Conservation (phyloP, 2,329 filamentous ascomycete species). For the Cladosporium oxysporum region DNA sequence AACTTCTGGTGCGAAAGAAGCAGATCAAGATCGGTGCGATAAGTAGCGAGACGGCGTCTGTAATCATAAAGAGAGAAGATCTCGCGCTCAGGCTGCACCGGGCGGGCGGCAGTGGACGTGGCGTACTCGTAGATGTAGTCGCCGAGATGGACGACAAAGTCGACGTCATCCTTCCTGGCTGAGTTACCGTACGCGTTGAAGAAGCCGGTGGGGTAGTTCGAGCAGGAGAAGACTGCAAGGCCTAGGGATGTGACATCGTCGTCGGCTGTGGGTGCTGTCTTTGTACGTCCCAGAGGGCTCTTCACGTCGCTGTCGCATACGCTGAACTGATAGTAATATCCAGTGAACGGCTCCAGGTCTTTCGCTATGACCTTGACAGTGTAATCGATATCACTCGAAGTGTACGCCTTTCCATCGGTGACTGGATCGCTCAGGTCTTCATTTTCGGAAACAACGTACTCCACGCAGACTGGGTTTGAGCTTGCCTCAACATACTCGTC, state of each 20-base stretch:
- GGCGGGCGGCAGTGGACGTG: constrained; percentile 36
- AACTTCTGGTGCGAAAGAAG: constrained; percentile 43
- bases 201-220: constrained; percentile 30
- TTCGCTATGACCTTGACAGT: constrained; percentile 33
- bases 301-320: constrained; percentile 28
- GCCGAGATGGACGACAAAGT: constrained; percentile 43
- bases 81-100: constrained; percentile 39
- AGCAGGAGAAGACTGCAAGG: constrained; percentile 33
- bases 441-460: constrained; percentile 25
- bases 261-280: constrained; percentile 28
- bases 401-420: constrained; percentile 29
- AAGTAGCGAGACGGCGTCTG: constrained; percentile 43
- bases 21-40: constrained; percentile 45
- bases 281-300: constrained; percentile 32
- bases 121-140: constrained; percentile 49
- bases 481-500: constrained; percentile 30
- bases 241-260: constrained; percentile 30
- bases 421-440: constrained; percentile 25
- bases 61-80: constrained; percentile 49
- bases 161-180: constrained; percentile 39
- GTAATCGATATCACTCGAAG: constrained; percentile 33
- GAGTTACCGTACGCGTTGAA: constrained; percentile 34
- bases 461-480: constrained; percentile 28
- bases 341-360: constrained; percentile 29
- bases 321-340: constrained; percentile 34